Base-by-base conservation (phyloP, 345 rosid species). In the Laguncularia racemosa region DNA sequence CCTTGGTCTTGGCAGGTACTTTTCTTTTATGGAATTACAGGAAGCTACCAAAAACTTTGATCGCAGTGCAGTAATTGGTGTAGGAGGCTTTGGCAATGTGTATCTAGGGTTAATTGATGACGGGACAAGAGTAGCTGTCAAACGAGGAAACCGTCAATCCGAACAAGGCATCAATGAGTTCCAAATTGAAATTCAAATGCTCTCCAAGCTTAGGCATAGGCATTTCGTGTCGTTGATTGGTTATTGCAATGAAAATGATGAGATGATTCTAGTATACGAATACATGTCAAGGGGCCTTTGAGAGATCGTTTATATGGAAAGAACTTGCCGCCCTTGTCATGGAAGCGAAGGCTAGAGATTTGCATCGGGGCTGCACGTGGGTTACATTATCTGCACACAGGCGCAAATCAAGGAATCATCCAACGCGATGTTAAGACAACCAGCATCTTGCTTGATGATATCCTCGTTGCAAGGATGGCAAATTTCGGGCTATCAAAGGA, bases 161-260 rank as follows among this genome's bases (percentile, higher is more conserved):
- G 57, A 50, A 49, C 61, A 56, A 17, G 46, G 61, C n/a, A 56
- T 64, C 55, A 64, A 48, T n/a, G 61, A 64, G 44, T 64, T 56
- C 54, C 52, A 64, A 19, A 64, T 52, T 8, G 68, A 64, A 40
- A 64, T 64, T 51, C 40, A 64, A 26, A 64, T 56, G 68, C 55
- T 64, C 0, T 64, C 68, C 13, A 64, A 56, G 55, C 61, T 64
- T 12, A 21, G 68, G 55, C 68, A 56, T 49, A 50, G 68, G 12
- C 68, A 56, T 28, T 64, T 64, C 44, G 68, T 56, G 45, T 56
- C 61, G 4, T 50, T 64, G 44, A 64, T 64, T 48, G 60, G 67
- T 13, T 44, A 64, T 23, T 56, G 61, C 14, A 56, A 56, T 19
- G 61, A 64, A 19, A 64, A 56, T 45, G 17, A 43, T 2, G 56